These are phyloP conservation scores for Syzygium jambos DNA, from an alignment of 345 rosid species.

Conservation along the genomic window DNA sequence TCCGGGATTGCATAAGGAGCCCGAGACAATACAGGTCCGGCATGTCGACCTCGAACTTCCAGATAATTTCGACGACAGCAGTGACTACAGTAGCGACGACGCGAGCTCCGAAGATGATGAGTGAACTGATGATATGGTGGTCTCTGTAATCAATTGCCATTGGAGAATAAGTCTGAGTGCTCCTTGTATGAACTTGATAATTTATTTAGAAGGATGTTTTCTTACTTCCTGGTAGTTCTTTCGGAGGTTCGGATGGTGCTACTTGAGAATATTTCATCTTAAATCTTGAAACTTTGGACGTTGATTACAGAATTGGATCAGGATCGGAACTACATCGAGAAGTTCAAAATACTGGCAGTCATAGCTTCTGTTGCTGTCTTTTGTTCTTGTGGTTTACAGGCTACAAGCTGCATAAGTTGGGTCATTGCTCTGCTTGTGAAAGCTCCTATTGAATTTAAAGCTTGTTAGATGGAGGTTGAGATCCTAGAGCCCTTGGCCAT, in stretches of 20 bases:
- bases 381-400: not conserved
- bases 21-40: constrained; percentile 69
- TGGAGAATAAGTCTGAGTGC: not conserved
- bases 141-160: not conserved
- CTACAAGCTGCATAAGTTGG: not conserved
- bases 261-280: not conserved
- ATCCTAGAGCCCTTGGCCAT: not conserved
- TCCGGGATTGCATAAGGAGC: constrained; percentile 49
- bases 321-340: not conserved
- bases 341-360: not conserved
- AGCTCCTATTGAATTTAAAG: not conserved
- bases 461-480: not conserved
- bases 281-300: not conserved
- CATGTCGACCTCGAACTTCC: constrained; percentile 80
- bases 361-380: not conserved
- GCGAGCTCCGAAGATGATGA: constrained; percentile 17
- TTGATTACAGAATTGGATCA: not conserved
- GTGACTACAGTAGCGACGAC: constrained; percentile 43
- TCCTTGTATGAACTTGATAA: not conserved
- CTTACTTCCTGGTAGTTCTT: not conserved
- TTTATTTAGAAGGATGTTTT: not conserved
- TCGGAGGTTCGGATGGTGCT: not conserved
- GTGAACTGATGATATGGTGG: not conserved
- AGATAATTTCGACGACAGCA: constrained; percentile 59
- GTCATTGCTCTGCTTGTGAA: not conserved